Base-by-base conservation (phyloP, 306 rosid genomes). In the Casuarina glauca region DNA sequence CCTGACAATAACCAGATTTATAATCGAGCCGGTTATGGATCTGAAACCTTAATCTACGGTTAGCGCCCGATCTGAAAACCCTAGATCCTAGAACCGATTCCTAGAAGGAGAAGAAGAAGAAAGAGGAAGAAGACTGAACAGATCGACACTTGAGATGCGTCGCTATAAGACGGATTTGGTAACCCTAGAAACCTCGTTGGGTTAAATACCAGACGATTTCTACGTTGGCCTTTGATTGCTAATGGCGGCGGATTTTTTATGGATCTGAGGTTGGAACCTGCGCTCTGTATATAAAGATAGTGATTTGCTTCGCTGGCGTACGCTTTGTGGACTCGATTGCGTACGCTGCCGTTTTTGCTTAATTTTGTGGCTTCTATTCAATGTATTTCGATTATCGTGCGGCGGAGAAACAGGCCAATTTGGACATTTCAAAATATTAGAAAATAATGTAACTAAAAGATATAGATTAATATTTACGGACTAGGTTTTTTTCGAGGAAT, bases 1-100 rank as follows among this genome's bases (percentile, higher is more conserved):
- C 38, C 51, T 9, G 76, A 72, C 79, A 46, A 74, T 55, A 71
- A 45, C 49, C 61, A 62, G 80, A 70, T 63, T 79, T 38, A 51
- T 9, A 77, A 53, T 46, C 42, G 58, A 79, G 20, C 63, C 16
- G n/a, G 10, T 41, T 32, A 54, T 0, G 48, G 69, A 16, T 9
- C 52, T 4, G 9, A 82, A 62, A 73, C 64, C 73, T n/a, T 54
- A 86, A 48, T 76, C 82, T 20, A 55, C 17, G 12, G 50, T 7
- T 2, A 67, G 67, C 11, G 32, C 2, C 43, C 15, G 71, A 82
- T 63, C 75, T 67, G 49, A 58, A 43, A 50, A 76, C 70, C 43
- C 72, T 44, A 66, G 71, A 66, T 66, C 9, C 42, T 20, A 61
- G 12, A 32, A 4, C 43, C 17, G 67, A 1, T 35, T 66, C 20